Evolutionary conservation across 73 alveolate species (phyloP).

Genomic region (Paramecium sonneborni): DNA sequence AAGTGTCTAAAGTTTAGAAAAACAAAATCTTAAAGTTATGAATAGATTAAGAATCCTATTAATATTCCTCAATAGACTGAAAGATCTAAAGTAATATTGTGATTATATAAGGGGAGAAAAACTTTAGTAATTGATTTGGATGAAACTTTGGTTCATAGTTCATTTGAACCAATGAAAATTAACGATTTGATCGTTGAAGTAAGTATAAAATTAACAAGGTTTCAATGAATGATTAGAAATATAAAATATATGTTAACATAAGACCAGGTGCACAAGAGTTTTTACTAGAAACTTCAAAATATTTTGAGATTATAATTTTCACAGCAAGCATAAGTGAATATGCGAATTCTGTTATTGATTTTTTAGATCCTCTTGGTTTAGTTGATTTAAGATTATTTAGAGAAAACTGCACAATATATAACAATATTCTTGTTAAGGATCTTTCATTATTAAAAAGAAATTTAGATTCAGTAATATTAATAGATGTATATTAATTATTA

Average conservation of each 20-base stretch:
- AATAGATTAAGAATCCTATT: neutral
- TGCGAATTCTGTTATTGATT: constrained; percentile 90
- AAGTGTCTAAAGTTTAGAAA: neutral
- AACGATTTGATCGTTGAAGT: constrained; percentile 64
- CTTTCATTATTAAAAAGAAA: constrained; percentile 78
- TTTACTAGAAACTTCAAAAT: constrained; percentile 47
- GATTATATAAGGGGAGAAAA: constrained; percentile 68
- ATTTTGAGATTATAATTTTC: constrained; percentile 58
- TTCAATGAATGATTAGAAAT: constrained; percentile 6
- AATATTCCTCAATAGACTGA: neutral
- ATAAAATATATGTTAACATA: constrained; percentile 55
- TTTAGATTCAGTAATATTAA: constrained; percentile 78
- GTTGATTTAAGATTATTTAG: constrained; percentile 77
- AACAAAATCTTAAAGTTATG: neutral
- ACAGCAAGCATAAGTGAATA: constrained; percentile 73
- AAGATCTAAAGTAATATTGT: constrained; percentile 8
- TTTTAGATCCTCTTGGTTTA: constrained; percentile 72
- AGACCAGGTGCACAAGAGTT: constrained; percentile 68
- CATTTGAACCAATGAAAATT: constrained; percentile 47
- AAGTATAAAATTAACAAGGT: neutral
- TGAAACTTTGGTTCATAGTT: constrained; percentile 78
- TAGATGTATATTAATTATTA: constrained; percentile 65
- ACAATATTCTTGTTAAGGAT: constrained; percentile 88
- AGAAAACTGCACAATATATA: constrained; percentile 86
- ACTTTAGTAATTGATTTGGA: constrained; percentile 73